These are phyloP conservation scores for Cubamyces lactineus DNA, from an alignment of 768 basidiomycete genomes.

Conservation along the genomic window DNA sequence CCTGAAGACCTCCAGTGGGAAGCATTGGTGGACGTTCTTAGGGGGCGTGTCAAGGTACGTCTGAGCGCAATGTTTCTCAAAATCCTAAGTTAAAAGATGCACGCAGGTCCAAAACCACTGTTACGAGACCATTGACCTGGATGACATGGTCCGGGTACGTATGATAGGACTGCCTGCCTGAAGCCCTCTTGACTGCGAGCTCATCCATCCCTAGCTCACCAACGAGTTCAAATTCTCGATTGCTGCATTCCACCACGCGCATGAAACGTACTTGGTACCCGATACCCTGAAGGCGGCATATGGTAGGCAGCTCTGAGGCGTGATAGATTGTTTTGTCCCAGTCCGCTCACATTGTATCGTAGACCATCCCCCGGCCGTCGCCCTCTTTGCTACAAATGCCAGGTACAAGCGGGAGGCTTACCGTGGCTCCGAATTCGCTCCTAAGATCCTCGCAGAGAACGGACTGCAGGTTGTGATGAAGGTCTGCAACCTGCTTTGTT, in stretches of 20 bases:
- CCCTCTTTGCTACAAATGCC: constrained; percentile 81
- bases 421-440: constrained; percentile 65
- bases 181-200: background rate
- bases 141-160: constrained; percentile 41
- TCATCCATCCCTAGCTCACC: constrained; percentile 54
- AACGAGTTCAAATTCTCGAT: constrained; percentile 90
- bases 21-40: constrained; percentile 73
- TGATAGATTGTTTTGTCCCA: background rate
- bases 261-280: constrained; percentile 90
- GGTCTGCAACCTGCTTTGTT: constrained; percentile 34
- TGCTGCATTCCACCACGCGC: constrained; percentile 84
- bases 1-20: constrained; percentile 81
- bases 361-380: constrained; percentile 68
- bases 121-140: constrained; percentile 70
- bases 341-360: background rate
- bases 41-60: constrained; percentile 74
- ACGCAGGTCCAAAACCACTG: constrained; percentile 59
- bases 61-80: background rate
- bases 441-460: constrained; percentile 58
- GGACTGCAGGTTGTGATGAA: constrained; percentile 66
- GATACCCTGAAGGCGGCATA: constrained; percentile 76
- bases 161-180: background rate
- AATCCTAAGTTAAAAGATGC: no score
- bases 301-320: constrained; percentile 8
- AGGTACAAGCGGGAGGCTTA: constrained; percentile 69